Evolutionary conservation across 257 asterid genomes (phyloP).

Genomic region (Striga asiatica): DNA sequence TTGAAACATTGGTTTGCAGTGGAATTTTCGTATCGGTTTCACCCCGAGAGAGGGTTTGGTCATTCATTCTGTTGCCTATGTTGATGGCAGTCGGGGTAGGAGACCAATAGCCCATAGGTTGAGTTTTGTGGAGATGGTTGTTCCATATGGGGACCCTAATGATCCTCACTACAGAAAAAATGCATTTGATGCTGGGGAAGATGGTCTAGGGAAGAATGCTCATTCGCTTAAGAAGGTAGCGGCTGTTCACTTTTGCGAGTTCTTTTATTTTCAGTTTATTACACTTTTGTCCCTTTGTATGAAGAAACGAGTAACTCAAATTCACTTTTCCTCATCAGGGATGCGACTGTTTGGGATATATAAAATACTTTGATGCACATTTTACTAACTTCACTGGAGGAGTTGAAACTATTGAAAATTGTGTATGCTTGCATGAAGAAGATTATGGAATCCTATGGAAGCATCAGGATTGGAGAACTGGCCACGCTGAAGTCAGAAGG

Average conservation of each 20-base stretch:
- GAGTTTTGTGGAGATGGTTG: slow-evolving; percentile 99
- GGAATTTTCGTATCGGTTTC: slow-evolving; percentile 95
- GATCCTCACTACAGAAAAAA: slow-evolving; percentile 95
- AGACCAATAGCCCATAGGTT: slow-evolving; percentile 93
- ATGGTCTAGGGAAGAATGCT: slow-evolving; percentile 94
- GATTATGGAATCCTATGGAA: slow-evolving; percentile 96
- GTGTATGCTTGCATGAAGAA: slow-evolving; percentile 96
- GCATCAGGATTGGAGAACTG: slow-evolving; percentile 99
- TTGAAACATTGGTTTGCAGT: slow-evolving; percentile 41
- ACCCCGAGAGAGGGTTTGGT: slow-evolving; percentile 97
- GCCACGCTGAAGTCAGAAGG: slow-evolving; percentile 84
- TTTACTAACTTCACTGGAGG: slow-evolving; percentile 93
- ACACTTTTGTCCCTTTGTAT: slow-evolving; percentile 1
- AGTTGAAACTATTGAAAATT: slow-evolving; percentile 84
- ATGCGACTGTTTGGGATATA: slow-evolving; percentile 88
- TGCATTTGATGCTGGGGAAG: slow-evolving; percentile 99
- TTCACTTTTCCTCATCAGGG: slow-evolving; percentile 41
- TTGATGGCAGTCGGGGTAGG: slow-evolving; percentile 94
- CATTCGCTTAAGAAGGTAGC: slow-evolving; percentile 90
- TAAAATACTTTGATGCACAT: slow-evolving; percentile 85
- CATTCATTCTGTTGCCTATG: slow-evolving; percentile 92
- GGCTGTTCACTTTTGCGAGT: background rate
- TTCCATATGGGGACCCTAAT: slow-evolving; percentile 97
- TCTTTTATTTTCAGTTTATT: background rate
- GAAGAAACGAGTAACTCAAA: slow-evolving; percentile 12